Evolutionary conservation across 306 rosid genomes (phyloP).

Genomic region (Prosopis cineraria): DNA sequence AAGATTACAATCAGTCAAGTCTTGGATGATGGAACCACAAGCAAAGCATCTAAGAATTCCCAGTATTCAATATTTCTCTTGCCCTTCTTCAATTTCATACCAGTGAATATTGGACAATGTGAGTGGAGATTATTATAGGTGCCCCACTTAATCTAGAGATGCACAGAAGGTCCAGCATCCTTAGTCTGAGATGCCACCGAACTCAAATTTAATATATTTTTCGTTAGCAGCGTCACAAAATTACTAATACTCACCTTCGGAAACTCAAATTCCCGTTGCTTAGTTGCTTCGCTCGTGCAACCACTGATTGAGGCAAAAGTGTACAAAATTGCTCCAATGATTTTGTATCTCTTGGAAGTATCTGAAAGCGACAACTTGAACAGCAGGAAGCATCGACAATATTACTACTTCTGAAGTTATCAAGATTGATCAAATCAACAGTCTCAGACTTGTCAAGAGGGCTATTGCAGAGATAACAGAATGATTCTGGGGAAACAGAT

Average conservation of each 20-base stretch:
- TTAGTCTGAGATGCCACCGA: constrained; percentile 12
- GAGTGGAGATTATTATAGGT: background rate
- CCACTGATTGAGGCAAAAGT: constrained; percentile 57
- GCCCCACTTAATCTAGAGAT: background rate
- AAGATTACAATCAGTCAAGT: background rate
- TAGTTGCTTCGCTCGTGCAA: constrained; percentile 56
- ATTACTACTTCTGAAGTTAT: constrained; percentile 36
- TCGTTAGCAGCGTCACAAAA: constrained; percentile 12
- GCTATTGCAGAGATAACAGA: constrained; percentile 76
- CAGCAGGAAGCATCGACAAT: constrained; percentile 57
- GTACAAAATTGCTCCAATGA: constrained; percentile 52
- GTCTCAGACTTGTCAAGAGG: constrained; percentile 77
- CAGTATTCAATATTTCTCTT: constrained; percentile 14
- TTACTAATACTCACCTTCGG: constrained; percentile 61
- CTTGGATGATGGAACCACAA: background rate
- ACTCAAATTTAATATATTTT: constrained; percentile 17
- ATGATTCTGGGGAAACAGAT: constrained; percentile 75
- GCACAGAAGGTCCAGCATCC: constrained; percentile 4
- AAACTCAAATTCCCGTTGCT: constrained; percentile 37
- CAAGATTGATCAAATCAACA: constrained; percentile 44
- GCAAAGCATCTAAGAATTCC: background rate
- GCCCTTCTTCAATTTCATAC: constrained; percentile 1
- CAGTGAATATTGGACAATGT: background rate
- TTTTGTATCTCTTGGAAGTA: constrained; percentile 69
- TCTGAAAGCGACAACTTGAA: constrained; percentile 84